Percentiles rank a stretch among this genome's conserved stretches.
Evolutionary conservation across 306 rosid species (phyloP).

Genomic region (Mimosa bimucronata): DNA sequence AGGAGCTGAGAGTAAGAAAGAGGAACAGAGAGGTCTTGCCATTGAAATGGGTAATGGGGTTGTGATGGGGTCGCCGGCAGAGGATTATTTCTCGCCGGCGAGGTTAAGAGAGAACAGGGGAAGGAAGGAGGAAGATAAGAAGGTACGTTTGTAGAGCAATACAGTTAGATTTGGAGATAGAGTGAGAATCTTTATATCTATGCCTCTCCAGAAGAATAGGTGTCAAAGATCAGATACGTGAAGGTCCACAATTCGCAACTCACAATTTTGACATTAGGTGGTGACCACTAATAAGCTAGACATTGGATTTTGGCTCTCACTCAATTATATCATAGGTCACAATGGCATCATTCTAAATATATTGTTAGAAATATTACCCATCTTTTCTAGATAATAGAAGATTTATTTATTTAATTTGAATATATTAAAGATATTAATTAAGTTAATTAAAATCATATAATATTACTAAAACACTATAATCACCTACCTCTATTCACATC

Average conservation of each 20-base stretch:
- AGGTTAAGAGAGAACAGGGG: constrained; percentile 5
- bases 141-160: neutral
- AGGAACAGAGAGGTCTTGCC: constrained; percentile 31
- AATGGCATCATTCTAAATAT: neutral
- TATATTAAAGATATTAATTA: too few species aligned
- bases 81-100: constrained; percentile 30
- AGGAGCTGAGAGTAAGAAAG: constrained; percentile 48
- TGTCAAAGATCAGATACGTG: neutral
- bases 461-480: too few species aligned
- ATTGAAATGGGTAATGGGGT: constrained; percentile 26
- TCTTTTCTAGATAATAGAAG: too few species aligned
- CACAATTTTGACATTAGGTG: too few species aligned
- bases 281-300: neutral
- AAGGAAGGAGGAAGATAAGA: neutral
- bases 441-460: too few species aligned
- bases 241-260: neutral
- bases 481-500: too few species aligned
- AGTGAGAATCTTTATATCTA: neutral
- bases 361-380: too few species aligned
- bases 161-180: constrained; percentile 2
- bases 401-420: too few species aligned
- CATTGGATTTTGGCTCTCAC: neutral
- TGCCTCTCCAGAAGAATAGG: neutral
- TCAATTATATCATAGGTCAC: neutral
- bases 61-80: constrained; percentile 36